phyloP scores from a whole-genome alignment of 2,329 filamentous ascomycete species.

The Aspergillus sp. region DNA sequence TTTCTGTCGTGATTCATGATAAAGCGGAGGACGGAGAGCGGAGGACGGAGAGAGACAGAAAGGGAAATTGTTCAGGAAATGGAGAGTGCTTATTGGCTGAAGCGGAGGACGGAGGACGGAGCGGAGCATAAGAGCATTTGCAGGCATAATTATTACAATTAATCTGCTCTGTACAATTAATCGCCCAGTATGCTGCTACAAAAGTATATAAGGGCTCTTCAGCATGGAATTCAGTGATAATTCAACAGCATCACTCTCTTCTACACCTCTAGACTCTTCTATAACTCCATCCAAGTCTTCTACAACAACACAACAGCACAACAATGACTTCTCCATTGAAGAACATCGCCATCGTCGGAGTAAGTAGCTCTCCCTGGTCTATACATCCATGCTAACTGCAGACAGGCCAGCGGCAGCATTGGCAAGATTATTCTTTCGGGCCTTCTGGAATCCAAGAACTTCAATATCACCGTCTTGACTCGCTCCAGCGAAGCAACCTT shows the following conservation, averaged over 20 bases:
- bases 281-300: not conserved
- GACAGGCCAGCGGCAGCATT: slow-evolving; percentile 25
- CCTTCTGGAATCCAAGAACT: slow-evolving; percentile 15
- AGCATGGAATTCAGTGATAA: too few relatives aligned
- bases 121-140: not conserved
- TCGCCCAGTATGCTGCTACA: too few relatives aligned
- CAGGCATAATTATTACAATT: not conserved
- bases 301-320: too few relatives aligned
- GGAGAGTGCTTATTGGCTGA: not conserved
- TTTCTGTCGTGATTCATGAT: not conserved
- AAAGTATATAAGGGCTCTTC: too few relatives aligned
- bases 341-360: slow-evolving; percentile 19
- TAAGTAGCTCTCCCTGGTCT: slow-evolving; percentile 3
- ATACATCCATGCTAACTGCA: not conserved
- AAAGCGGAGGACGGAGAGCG: not conserved
- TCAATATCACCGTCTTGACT: slow-evolving; percentile 27
- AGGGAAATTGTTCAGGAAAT: not conserved
- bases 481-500: slow-evolving; percentile 22
- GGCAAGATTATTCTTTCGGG: slow-evolving; percentile 22
- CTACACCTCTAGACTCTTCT: not conserved
- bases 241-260: too few relatives aligned
- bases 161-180: not conserved
- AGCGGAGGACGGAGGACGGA: not conserved
- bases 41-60: not conserved
- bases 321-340: slow-evolving; percentile 1